Evolutionary conservation across 805 yeast genomes (phyloP).

Genomic region (Pichia sporocuriosa): DNA sequence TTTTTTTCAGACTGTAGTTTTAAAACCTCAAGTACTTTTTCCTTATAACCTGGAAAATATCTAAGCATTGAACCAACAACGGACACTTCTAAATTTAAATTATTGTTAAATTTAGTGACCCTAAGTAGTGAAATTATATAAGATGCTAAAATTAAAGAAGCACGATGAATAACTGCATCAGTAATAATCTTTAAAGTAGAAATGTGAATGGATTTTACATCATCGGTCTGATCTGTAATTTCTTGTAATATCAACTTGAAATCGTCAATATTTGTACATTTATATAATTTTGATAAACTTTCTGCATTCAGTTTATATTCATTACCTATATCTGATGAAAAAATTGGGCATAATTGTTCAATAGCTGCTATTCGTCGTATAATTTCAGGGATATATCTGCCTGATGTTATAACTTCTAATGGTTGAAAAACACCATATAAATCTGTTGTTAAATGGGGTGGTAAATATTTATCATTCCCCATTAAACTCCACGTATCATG

Average conservation of each 20-base stretch:
- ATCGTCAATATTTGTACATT: neutral
- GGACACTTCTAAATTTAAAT: neutral
- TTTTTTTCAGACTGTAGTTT: neutral
- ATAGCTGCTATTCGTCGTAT: conserved; percentile 27
- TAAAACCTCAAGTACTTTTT: conserved; percentile 4
- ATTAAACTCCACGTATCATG: conserved; percentile 1
- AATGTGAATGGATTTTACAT: conserved; percentile 8
- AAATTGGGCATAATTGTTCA: neutral
- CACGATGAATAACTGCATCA: conserved; percentile 36
- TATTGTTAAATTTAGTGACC: conserved; percentile 14
- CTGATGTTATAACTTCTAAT: conserved; percentile 46
- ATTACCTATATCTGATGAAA: neutral
- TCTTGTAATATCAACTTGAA: conserved; percentile 1
- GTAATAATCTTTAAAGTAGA: conserved; percentile 22
- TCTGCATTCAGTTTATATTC: conserved; percentile 4
- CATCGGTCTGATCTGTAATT: neutral
- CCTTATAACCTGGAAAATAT: conserved; percentile 12
- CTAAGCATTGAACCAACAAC: conserved; percentile 15
- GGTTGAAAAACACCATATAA: conserved; percentile 42
- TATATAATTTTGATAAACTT: conserved; percentile 6
- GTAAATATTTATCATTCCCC: neutral
- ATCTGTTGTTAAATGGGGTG: conserved; percentile 10
- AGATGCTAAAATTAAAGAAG: conserved; percentile 37
- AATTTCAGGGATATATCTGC: conserved; percentile 51
- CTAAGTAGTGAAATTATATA: conserved; percentile 34